Percentiles rank a stretch among this genome's conserved stretches.
These are phyloP conservation scores for Suillus subalutaceus DNA, from an alignment of 768 basidiomycete species.

Conservation along the genomic window DNA sequence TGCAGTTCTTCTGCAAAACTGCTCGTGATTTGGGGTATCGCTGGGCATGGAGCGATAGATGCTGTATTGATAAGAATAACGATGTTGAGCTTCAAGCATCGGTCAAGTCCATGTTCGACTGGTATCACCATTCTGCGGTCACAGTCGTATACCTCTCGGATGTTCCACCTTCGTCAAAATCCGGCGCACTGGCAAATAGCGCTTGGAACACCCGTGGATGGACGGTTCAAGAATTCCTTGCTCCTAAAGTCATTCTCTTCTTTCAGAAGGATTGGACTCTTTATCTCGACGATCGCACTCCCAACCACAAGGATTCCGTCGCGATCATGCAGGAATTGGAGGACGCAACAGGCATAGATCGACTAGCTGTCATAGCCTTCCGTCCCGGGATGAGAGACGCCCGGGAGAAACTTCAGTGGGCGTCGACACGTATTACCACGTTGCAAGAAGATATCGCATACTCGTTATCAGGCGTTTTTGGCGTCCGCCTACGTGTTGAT, in stretches of 20 bases:
- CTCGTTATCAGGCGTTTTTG: neutral
- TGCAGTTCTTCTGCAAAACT: no score
- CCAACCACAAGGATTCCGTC: neutral
- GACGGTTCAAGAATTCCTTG: constrained; percentile 12
- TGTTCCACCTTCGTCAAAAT: no score
- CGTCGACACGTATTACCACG: neutral
- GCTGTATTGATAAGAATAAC: no score
- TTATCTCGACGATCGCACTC: neutral
- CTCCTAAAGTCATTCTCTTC: neutral
- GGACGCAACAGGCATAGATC: neutral
- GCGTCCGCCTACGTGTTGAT: neutral
- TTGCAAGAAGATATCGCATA: neutral
- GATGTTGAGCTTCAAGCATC: no score
- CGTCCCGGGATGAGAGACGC: neutral
- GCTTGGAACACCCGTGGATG: constrained; percentile 6
- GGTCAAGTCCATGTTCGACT: no score
- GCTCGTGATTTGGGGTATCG: no score
- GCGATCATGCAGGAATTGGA: neutral
- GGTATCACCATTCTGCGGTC: no score
- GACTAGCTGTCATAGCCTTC: neutral
- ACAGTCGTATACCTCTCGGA: no score
- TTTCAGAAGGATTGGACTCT: neutral
- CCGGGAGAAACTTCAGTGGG: neutral
- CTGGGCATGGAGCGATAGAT: no score
- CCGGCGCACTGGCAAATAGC: no score